These are phyloP conservation scores for Brassica balearica DNA, from an alignment of 441 rosid genomes.

Conservation along the genomic window DNA sequence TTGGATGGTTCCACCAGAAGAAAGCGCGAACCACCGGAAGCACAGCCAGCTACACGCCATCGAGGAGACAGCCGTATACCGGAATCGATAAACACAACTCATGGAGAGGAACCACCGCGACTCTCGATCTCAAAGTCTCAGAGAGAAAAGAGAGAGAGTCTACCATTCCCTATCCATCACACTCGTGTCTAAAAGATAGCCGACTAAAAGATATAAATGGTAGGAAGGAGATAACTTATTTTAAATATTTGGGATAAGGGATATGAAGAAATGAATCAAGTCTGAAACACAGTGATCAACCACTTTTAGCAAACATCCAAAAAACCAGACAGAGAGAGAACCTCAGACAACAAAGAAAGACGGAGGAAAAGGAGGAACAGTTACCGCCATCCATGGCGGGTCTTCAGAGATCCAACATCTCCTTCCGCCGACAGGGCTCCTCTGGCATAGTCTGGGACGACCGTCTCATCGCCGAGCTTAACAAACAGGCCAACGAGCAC, in stretches of 20 bases:
- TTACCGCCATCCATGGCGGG: constrained; percentile 46
- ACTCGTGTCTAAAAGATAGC: too few relatives aligned
- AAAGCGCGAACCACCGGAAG: too few relatives aligned
- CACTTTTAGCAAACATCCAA: constrained; percentile 20
- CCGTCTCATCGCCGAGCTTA: constrained; percentile 61
- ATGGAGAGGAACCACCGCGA: too few relatives aligned
- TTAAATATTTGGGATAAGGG: constrained; percentile 4
- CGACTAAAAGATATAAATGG: background rate
- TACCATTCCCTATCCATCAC: too few relatives aligned
- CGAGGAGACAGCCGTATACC: too few relatives aligned
- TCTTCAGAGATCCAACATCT: constrained; percentile 64
- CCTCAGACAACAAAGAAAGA: background rate
- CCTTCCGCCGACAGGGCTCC: constrained; percentile 71
- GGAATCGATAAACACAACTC: too few relatives aligned
- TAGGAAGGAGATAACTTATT: background rate
- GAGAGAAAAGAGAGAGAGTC: too few relatives aligned
- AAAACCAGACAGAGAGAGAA: background rate
- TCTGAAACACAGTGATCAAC: constrained; percentile 30
- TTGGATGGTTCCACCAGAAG: too few relatives aligned
- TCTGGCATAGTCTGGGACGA: constrained; percentile 82
- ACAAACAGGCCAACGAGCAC: constrained; percentile 36
- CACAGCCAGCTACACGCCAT: too few relatives aligned
- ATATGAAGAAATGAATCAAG: constrained; percentile 6
- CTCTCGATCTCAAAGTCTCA: too few relatives aligned
- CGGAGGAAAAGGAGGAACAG: constrained; percentile 28